These are phyloP conservation scores for Saccharomyces hybrid DNA, from an alignment of 1,139 yeast species.

Conservation along the genomic window DNA sequence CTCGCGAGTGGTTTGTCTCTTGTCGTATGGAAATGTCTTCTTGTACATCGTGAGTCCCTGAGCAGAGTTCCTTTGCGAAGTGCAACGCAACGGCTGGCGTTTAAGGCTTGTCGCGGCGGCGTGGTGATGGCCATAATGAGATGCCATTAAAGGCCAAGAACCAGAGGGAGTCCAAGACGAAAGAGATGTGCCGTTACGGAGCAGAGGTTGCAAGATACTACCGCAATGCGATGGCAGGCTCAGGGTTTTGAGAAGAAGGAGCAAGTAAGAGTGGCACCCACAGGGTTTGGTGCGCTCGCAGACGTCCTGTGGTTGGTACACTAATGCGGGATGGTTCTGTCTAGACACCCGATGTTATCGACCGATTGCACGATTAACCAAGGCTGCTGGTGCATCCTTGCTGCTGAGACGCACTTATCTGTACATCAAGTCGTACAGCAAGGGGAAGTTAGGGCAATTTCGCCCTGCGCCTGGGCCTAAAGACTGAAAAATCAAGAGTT, in stretches of 20 bases:
- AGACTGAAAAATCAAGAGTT: neutral
- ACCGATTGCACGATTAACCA: neutral
- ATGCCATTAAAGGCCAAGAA: neutral
- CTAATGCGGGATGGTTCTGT: neutral
- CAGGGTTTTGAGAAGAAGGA: neutral
- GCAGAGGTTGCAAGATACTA: neutral
- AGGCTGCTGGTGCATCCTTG: neutral
- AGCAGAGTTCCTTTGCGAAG: neutral
- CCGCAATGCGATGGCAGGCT: neutral
- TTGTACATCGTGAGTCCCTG: neutral
- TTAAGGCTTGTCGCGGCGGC: neutral
- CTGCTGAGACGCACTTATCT: neutral
- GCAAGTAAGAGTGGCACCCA: neutral
- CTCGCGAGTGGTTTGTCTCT: neutral
- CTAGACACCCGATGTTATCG: neutral
- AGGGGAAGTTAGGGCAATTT: neutral
- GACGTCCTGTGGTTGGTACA: neutral
- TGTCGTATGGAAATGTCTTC: neutral
- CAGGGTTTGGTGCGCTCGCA: neutral
- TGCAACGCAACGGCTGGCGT: conserved; percentile 1
- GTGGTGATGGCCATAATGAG: neutral
- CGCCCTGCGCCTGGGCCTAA: neutral
- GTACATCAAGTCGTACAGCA: neutral
- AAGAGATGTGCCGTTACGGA: neutral
- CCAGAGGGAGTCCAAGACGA: neutral